These are phyloP conservation scores for Zymoseptoria ardabiliae DNA, from an alignment of 2,329 filamentous ascomycete species.

Conservation along the genomic window DNA sequence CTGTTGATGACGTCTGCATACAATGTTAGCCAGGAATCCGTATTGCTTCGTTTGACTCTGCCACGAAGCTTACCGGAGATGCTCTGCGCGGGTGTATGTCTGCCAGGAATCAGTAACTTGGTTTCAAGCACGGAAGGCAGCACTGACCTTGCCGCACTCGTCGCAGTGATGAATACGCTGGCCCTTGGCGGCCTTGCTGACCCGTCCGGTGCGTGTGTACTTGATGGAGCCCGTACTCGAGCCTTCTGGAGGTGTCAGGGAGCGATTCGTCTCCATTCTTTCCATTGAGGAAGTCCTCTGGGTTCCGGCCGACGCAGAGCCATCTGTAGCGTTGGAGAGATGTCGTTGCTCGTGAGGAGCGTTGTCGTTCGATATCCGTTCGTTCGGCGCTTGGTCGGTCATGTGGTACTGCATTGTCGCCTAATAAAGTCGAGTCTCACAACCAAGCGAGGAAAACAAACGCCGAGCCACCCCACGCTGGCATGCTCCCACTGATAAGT, in stretches of 20 bases:
- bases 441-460: neutral
- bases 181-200: conserved; percentile 44
- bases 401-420: neutral
- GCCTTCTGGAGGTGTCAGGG: conserved; percentile 15
- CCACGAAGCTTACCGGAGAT: conserved; percentile 32
- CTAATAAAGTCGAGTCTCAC: neutral
- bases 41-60: neutral
- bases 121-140: neutral
- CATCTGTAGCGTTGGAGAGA: neutral
- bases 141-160: conserved; percentile 39
- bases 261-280: conserved; percentile 1
- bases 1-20: conserved; percentile 39
- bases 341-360: neutral
- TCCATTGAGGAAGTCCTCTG: neutral
- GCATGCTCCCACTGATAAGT: neutral
- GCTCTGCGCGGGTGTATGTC: conserved; percentile 43
- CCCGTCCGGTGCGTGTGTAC: conserved; percentile 40
- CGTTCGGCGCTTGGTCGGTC: neutral
- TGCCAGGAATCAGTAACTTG: conserved; percentile 13
- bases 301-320: neutral
- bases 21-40: neutral
- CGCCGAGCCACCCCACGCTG: neutral
- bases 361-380: neutral
- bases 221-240: conserved; percentile 24
- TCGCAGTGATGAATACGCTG: conserved; percentile 39